Evolutionary conservation across 2,329 filamentous ascomycete species (phyloP), one percentile per base, ranked within the genome.

Genomic region (Bipolaris zeicola): DNA sequence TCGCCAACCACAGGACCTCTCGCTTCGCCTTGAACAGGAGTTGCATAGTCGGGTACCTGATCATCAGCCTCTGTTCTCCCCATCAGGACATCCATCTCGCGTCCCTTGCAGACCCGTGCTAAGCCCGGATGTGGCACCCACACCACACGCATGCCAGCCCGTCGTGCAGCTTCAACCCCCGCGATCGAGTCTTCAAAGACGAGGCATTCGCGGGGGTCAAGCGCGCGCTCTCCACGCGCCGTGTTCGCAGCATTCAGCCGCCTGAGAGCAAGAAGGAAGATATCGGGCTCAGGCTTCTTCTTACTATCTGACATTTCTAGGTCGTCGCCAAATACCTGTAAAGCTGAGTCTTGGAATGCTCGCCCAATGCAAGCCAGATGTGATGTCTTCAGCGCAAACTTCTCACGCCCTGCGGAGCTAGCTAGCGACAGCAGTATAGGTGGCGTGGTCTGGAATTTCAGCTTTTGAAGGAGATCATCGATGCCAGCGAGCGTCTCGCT

Each of bases 141-240:
- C 1, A 56, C 22, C 0, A 56, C 53, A 0, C 49, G 49, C 53
- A 56, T 56, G 3, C 37, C 42, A 4, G 43, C 53, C 5, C 36
- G 51, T 1, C 43, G 52, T 1, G 53, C 53, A 0, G 53, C 53
- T 43, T 56, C 53, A 0, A 56, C 49, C n/a, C 53, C 53, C 10
- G 53, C 53, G 6, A 52, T 48, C 5, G 53, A 56, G n/a, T 56
- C 53, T 22, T 56, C 53, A n/a, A 56, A 56, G 2, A 56, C 49
- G 6, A 56, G 31, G 16, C 53, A 56, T 31, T 56, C 53, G n/a
- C 13, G 20, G 1, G 31, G 53, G 6, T 26, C 14, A 13, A 56
- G n/a, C 4, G 16, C 5, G 1, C 42, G 37, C 31, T 52, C 37
- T 1, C 37, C 43, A 18, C 43, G 53, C 6, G 49, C 49, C 10